These are phyloP conservation scores for Rosa hybrid DNA, from an alignment of 331 rosid genomes.

Conservation along the genomic window DNA sequence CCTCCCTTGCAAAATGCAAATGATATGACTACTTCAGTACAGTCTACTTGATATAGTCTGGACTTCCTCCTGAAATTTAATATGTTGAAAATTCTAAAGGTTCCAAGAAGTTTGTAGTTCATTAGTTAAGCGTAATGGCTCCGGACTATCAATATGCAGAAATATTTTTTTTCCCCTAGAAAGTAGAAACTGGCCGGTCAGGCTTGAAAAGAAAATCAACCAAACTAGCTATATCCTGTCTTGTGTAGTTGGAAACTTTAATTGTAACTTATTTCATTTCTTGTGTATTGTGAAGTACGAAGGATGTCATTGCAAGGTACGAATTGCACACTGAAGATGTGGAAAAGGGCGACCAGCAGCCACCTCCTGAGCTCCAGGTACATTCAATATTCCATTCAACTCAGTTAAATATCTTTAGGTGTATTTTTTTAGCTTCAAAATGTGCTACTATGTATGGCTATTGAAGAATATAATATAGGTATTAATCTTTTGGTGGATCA, in stretches of 20 bases:
- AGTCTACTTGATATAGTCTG: not conserved
- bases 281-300: constrained; percentile 32
- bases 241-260: not conserved
- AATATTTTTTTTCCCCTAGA: not conserved
- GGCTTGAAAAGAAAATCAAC: not conserved
- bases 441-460: not conserved
- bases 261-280: not conserved
- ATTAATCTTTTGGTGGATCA: not conserved
- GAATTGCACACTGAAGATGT: constrained; percentile 8
- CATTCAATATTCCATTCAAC: not conserved
- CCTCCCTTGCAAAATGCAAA: not conserved
- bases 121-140: not conserved
- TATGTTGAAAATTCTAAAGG: not conserved
- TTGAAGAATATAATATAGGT: not conserved
- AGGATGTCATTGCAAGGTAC: constrained; percentile 51
- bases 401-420: not conserved
- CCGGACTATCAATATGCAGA: no score
- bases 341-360: constrained; percentile 21
- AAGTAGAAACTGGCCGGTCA: not conserved
- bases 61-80: no score
- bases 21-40: not conserved
- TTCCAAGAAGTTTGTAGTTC: not conserved
- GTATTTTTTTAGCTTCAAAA: not conserved
- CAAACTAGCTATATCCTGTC: not conserved
- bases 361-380: constrained; percentile 55